A percentile compares a stretch with the other conserved stretches of the same genome.
Conservation (phyloP, 305 asterid genomes). For the Solanum hybrid region DNA sequence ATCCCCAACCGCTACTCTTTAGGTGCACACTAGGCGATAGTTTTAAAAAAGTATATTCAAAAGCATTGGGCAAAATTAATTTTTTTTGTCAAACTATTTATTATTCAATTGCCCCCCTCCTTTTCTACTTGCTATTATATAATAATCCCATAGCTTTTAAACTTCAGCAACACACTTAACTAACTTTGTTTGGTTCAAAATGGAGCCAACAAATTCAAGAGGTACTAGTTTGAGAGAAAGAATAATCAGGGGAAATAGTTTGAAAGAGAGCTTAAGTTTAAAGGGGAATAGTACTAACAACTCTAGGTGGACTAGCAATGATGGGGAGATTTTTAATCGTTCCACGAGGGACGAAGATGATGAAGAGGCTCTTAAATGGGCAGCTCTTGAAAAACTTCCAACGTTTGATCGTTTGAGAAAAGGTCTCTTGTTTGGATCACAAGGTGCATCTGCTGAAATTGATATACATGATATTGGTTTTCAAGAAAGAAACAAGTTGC, state of each 20-base stretch:
- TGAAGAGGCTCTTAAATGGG: conserved; percentile 19
- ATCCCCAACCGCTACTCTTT: background rate
- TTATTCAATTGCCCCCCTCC: background rate
- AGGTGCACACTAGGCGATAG: background rate
- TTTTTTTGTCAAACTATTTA: background rate
- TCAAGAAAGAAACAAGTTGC: conserved; percentile 5
- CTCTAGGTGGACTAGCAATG: conserved; percentile 8
- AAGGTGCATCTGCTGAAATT: conserved; percentile 1
- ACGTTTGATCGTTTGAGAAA: conserved; percentile 6
- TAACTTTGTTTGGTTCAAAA: background rate
- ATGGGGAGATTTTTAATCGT: background rate
- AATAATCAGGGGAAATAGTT: background rate
- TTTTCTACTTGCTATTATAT: background rate
- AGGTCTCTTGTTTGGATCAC: conserved; percentile 8
- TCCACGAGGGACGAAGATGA: conserved; percentile 6
- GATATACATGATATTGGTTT: conserved; percentile 4
- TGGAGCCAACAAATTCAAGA: conserved; percentile 2
- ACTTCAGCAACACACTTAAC: background rate
- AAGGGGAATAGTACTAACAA: background rate
- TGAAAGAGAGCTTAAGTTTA: background rate
- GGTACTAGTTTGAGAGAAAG: conserved; percentile 6
- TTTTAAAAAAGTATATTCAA: background rate
- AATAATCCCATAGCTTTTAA: background rate
- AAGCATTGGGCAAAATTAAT: background rate
- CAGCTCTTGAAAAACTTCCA: conserved; percentile 14